These are phyloP conservation scores for Dichotomopilus funicola DNA, from an alignment of 2,329 filamentous ascomycete genomes.

Conservation along the genomic window DNA sequence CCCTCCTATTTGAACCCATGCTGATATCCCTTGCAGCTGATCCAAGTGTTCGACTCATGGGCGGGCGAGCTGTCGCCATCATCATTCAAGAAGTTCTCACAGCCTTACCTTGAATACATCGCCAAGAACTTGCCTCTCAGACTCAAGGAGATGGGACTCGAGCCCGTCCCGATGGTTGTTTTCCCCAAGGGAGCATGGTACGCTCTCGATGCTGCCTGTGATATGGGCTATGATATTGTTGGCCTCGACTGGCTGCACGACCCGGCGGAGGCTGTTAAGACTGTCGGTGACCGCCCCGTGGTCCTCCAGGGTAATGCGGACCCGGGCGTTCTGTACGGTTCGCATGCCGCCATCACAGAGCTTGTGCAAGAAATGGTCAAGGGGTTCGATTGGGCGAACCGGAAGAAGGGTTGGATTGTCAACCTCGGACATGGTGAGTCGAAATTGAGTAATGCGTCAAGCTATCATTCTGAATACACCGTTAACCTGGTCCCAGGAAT, in stretches of 20 bases:
- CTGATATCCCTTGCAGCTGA: conserved; percentile 46
- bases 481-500: conserved; percentile 53
- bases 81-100: conserved; percentile 76
- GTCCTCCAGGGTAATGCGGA: conserved; percentile 94
- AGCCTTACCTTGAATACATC: conserved; percentile 83
- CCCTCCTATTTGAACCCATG: too few relatives aligned
- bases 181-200: conserved; percentile 99
- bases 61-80: conserved; percentile 84
- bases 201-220: conserved; percentile 78
- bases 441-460: not conserved
- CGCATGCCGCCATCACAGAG: conserved; percentile 69
- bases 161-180: conserved; percentile 89
- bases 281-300: conserved; percentile 66
- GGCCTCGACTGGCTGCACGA: conserved; percentile 94
- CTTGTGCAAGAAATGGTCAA: conserved; percentile 81
- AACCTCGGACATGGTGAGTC: conserved; percentile 86
- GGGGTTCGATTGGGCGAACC: conserved; percentile 68
- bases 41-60: conserved; percentile 99
- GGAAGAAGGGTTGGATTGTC: conserved; percentile 90
- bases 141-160: conserved; percentile 66
- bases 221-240: conserved; percentile 87
- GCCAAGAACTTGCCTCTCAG: conserved; percentile 69
- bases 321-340: conserved; percentile 85
- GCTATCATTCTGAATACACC: not conserved
- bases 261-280: conserved; percentile 72